Evolutionary conservation across 768 basidiomycete species (phyloP), one percentile per base, ranked within the genome.

Genomic region (Lentinula sp.): DNA sequence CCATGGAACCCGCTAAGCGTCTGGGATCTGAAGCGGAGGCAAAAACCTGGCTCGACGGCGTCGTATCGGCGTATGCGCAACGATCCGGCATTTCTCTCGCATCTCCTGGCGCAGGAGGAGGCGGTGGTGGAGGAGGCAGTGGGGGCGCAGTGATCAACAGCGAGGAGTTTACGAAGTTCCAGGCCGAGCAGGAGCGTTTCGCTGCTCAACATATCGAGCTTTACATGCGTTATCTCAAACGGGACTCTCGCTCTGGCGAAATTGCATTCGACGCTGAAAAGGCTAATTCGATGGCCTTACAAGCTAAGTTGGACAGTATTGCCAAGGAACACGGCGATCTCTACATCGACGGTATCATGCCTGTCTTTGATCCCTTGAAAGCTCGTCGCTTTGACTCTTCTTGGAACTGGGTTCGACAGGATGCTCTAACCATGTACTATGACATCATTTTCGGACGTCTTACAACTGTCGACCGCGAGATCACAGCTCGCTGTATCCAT

Each of bases 401-500:
- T 6, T 99, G 96, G 97, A 99, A 99, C 71, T 99, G 97, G 97
- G 96, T 90, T 49, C 88, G 96, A 62, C 97, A 99, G 76, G 95
- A 97, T 63, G 93, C 95, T 15, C 80, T 98, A 32, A 78, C 93
- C 62, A 95, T 99, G 93, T 98, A 88, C 78, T 98, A 95, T 74
- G 96, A 98, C 72, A 97, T 99, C 76, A 94, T 99, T 67, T 94
- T 95, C 66, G 97, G 97, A 52, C 87, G 90, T 49, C 84, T 97
- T 59, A 95, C 89, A 23, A 94, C 93, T 16, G 91, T 98, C 65
- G 95, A 98, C 69, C 90, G 94, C 57, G 94, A 96, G 71, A 94
- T 95, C 73, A 97, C 97, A 12, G 93, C 95, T 65, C 91, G 95
- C 59, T 98, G 96, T 76, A 95, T 99, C 62, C 87, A 92, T 61